Conservation (phyloP, 371 early-diverging fungal species). For the Massospora cicadina region DNA sequence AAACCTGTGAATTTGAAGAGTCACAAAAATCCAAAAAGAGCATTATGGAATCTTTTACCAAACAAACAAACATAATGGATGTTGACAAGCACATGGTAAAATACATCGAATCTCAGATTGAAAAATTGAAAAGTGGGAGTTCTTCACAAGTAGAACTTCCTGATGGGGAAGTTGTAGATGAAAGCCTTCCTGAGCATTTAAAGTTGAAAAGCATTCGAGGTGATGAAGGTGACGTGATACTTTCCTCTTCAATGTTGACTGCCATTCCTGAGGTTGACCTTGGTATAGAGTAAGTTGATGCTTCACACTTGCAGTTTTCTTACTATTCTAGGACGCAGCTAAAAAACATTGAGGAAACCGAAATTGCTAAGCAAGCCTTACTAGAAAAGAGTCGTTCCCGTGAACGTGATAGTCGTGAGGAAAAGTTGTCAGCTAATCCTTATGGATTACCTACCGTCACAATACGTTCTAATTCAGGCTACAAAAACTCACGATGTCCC, state of each 20-base stretch:
- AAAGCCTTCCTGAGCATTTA: constrained; percentile 14
- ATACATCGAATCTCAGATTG: neutral
- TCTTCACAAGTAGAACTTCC: constrained; percentile 61
- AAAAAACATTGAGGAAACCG: constrained; percentile 70
- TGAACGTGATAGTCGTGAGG: neutral
- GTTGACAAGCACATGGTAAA: constrained; percentile 66
- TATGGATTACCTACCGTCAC: neutral
- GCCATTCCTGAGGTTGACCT: constrained; percentile 88
- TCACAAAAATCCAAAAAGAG: constrained; percentile 4
- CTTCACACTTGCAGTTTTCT: neutral
- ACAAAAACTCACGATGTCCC: neutral
- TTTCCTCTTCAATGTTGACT: constrained; percentile 76
- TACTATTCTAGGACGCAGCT: constrained; percentile 33
- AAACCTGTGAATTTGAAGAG: neutral
- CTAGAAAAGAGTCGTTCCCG: constrained; percentile 1
- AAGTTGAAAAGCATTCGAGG: constrained; percentile 21
- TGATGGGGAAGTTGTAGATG: constrained; percentile 44
- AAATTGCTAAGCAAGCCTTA: constrained; percentile 50
- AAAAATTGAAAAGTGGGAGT: neutral
- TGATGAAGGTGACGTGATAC: constrained; percentile 68
- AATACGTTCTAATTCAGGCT: neutral
- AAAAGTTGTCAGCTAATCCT: neutral
- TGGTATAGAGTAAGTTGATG: constrained; percentile 46
- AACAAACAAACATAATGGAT: constrained; percentile 64
- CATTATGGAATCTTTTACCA: constrained; percentile 52